A percentile compares a stretch with the other conserved stretches of the same genome.
phyloP scores from a whole-genome alignment of 78 protist genomes.

The Chrysochromulina parva region DNA sequence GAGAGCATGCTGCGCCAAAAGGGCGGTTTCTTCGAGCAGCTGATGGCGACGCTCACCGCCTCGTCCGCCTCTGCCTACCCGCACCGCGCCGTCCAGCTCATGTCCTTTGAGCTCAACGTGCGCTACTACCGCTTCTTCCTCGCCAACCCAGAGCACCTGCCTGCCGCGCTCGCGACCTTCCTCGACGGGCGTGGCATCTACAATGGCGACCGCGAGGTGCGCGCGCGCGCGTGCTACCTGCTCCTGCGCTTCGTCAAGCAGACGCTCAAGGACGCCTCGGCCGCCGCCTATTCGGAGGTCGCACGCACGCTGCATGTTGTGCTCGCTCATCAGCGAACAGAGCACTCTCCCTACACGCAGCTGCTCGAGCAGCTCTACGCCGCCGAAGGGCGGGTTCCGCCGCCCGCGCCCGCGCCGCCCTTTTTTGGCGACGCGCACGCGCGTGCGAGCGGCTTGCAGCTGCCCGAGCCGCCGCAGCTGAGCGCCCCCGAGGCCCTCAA shows the following conservation, averaged over 20 bases:
- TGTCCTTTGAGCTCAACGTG: not conserved
- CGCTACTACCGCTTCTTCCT: conserved; percentile 25
- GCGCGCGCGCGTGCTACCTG: not conserved
- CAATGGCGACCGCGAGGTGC: not conserved
- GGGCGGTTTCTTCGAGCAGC: not conserved
- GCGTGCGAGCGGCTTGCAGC: not conserved
- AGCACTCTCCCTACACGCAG: too few species aligned
- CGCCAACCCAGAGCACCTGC: not conserved
- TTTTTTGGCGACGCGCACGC: not conserved
- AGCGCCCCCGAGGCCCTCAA: not conserved
- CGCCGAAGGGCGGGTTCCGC: too few species aligned
- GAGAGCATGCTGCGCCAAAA: not conserved
- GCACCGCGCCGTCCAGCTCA: not conserved
- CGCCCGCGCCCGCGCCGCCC: not conserved
- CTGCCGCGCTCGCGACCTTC: not conserved
- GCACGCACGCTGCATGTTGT: not conserved
- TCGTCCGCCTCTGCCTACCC: not conserved
- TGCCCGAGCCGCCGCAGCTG: not conserved
- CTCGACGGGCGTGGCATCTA: not conserved
- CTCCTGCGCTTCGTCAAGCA: conserved; percentile 15
- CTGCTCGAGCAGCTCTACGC: not conserved
- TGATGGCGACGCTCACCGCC: not conserved
- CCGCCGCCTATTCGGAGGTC: not conserved
- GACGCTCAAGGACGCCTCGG: not conserved
- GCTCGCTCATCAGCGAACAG: too few species aligned